A percentile compares a stretch with the other conserved stretches of the same genome.
phyloP scores from a whole-genome alignment of 306 rosid genomes.

The Quercus gilva region DNA sequence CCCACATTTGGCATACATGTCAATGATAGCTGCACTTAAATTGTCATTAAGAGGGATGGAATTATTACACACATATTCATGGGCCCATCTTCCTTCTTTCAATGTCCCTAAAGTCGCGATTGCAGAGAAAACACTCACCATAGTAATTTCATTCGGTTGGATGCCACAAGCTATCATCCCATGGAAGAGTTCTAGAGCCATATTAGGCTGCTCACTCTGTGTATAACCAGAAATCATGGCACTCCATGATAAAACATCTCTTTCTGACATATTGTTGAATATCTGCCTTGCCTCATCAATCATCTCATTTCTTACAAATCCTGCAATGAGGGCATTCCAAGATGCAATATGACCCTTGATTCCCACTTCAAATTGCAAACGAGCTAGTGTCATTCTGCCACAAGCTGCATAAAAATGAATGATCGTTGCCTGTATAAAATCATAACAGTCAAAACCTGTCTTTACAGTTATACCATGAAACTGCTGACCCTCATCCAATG shows the following conservation, averaged over 20 bases:
- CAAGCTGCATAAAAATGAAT: constrained; percentile 76
- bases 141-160: constrained; percentile 80
- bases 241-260: constrained; percentile 89
- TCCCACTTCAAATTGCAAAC: constrained; percentile 60
- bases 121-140: constrained; percentile 84
- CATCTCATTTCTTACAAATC: constrained; percentile 61
- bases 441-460: constrained; percentile 67
- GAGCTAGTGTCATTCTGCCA: constrained; percentile 55
- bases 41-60: constrained; percentile 73
- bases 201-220: constrained; percentile 61
- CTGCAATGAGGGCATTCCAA: constrained; percentile 78
- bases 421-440: constrained; percentile 76
- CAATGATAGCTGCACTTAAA: constrained; percentile 69
- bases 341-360: constrained; percentile 67
- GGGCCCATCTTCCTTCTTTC: constrained; percentile 76
- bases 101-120: constrained; percentile 73
- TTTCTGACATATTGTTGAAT: constrained; percentile 68
- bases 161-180: constrained; percentile 57
- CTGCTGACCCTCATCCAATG: constrained; percentile 54
- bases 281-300: constrained; percentile 53
- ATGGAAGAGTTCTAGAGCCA: constrained; percentile 77
- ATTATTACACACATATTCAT: constrained; percentile 45
- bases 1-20: constrained; percentile 96
- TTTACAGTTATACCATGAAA: constrained; percentile 62
- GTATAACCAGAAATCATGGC: constrained; percentile 79